Base-by-base conservation (phyloP, 148 eudicot species). In the Dysphania ambrosioides region DNA sequence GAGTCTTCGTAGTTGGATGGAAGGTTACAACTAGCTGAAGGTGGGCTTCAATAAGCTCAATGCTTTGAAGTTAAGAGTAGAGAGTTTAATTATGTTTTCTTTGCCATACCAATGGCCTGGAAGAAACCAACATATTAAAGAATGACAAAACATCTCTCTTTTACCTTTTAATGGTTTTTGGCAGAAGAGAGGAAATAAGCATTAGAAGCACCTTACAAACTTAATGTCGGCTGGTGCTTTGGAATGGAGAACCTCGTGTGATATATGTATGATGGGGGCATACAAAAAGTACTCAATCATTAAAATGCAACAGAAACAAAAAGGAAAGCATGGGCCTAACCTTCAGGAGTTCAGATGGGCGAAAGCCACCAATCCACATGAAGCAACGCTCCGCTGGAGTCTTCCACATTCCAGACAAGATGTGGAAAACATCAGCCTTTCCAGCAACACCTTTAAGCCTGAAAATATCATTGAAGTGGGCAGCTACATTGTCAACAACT, bases 321-420 rank as follows among this genome's bases (percentile, higher is more conserved):
- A 12, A 47, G 53, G 53, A 47, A n/a, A 47, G 53, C 19, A 47
- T 60, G 70, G 47, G 47, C 26, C 83, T 78, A 77, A 90, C 98
- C 91, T 94, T 94, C 69, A 94, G 89, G 40, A 94, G 86, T 78
- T 94, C 98, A 71, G 98, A 94, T 13, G 98, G 87, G 68, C 98
- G 93, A 75, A 91, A 91, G 44, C 96, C 98, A 68, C 98, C 98
- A 56, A 94, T 86, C 98, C 98, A 94, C 93, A 94, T 83, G 80
- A 94, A 94, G 78, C 97, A 91, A 77, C 98, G 89, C 70, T 94
- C 98, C 44, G 97, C 96, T 21, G 97, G 98, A 65, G 97, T 88
- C 79, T 90, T 94, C 98, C 98, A 94, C 96, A 94, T 94, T 74
- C 98, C 98, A 29, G 97, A 94, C 78, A 94, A 84, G 73, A 94